These are phyloP conservation scores for Paraurostyla sp. DNA, from an alignment of 73 alveolate species.

Conservation along the genomic window DNA sequence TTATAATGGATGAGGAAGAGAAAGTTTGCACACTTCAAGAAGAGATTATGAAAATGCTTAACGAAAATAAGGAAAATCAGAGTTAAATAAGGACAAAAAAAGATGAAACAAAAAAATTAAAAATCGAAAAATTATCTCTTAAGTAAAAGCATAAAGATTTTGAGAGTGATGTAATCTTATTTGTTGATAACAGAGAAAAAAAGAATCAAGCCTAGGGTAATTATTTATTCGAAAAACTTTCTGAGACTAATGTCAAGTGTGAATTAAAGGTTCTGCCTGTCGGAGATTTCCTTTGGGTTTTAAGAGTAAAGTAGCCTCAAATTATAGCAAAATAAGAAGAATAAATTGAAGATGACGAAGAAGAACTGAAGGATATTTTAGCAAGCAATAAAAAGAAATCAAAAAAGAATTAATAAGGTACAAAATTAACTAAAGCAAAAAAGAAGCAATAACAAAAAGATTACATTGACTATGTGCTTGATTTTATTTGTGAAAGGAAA, in stretches of 20 bases:
- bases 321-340: not conserved
- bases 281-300: slow-evolving; percentile 89
- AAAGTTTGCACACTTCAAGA: not conserved
- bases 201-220: slow-evolving; percentile 34
- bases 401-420: not conserved
- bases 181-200: slow-evolving; percentile 75
- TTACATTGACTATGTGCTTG: slow-evolving; percentile 84
- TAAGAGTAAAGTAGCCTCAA: slow-evolving; percentile 20
- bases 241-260: slow-evolving; percentile 26
- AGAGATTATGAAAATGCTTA: not conserved
- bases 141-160: not conserved
- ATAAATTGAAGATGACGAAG: slow-evolving; percentile 42
- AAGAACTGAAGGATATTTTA: not conserved
- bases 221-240: slow-evolving; percentile 64
- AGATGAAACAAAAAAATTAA: not conserved
- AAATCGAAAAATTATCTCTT: not conserved
- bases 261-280: slow-evolving; percentile 69
- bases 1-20: slow-evolving; percentile 30
- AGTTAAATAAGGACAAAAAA: not conserved
- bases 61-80: not conserved
- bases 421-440: slow-evolving; percentile 11
- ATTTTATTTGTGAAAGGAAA: slow-evolving; percentile 92
- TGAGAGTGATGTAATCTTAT: slow-evolving; percentile 45
- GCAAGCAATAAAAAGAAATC: slow-evolving; percentile 5
- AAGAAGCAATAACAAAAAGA: slow-evolving; percentile 72